A percentile compares a stretch with the other conserved stretches of the same genome.
Conservation (phyloP, 2,329 filamentous ascomycete genomes). For the Penicillium expansum region DNA sequence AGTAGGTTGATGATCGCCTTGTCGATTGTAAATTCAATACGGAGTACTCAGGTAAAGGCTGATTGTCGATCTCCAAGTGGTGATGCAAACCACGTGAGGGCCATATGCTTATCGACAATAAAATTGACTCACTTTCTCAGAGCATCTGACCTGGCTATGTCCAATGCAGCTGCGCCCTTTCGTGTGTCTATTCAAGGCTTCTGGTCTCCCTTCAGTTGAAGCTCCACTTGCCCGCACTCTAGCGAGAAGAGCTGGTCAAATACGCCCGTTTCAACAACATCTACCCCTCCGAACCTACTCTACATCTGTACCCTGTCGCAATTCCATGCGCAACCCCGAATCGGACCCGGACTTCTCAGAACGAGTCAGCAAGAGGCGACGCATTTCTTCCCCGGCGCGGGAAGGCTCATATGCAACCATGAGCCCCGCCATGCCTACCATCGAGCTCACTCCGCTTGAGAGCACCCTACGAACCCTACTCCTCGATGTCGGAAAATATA, state of each 20-base stretch:
- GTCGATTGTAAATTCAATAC: background rate
- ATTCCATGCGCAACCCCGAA: conserved; percentile 30
- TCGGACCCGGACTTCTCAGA: conserved; percentile 18
- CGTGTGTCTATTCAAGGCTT: conserved; percentile 16
- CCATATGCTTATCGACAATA: conserved; percentile 22
- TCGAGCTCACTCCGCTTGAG: conserved; percentile 68
- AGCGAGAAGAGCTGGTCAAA: conserved; percentile 10
- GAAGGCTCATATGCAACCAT: conserved; percentile 27
- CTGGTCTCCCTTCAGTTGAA: conserved; percentile 12
- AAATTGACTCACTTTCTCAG: conserved; percentile 13
- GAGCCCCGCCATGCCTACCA: conserved; percentile 30
- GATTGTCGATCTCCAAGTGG: conserved; percentile 12
- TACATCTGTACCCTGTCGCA: conserved; percentile 6
- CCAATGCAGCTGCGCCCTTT: conserved; percentile 23
- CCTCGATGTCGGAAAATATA: conserved; percentile 73
- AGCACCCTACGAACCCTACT: conserved; percentile 70
- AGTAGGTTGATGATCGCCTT: background rate
- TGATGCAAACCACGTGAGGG: conserved; percentile 29
- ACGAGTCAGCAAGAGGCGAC: conserved; percentile 34
- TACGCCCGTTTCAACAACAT: conserved; percentile 12
- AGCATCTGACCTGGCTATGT: conserved; percentile 7
- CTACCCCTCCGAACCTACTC: conserved; percentile 9
- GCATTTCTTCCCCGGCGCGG: conserved; percentile 25
- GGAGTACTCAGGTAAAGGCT: background rate
- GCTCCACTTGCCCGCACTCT: conserved; percentile 16